Evolutionary conservation across 495 filamentous ascomycete genomes (phyloP), one percentile per base, ranked within the genome.

Genomic region (Talaromyces stipitatus): DNA sequence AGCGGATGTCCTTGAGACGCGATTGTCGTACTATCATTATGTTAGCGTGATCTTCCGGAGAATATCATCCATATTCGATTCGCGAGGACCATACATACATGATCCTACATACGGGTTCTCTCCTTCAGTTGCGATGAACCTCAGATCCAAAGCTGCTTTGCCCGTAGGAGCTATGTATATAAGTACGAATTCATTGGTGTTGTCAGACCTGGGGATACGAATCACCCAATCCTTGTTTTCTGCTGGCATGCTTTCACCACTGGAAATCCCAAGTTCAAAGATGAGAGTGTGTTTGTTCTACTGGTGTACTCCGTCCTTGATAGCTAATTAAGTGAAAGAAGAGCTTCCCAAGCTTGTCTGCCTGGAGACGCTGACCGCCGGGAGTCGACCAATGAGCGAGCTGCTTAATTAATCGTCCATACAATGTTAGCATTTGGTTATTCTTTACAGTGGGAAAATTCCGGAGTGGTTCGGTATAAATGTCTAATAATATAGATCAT

Each of bases 61-160:
- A 14, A 18, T 45, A 16, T 16, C 14, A 18, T 18, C 7, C 20
- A 27, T 27, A 12, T 50, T 27, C n/a, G 6, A 28, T 53, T 64
- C 48, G 58, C 36, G n/a, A 62, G 58, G 61, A 56, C 14, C 56
- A 64, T 45, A 67, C 78, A 64, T 72, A 88, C 86, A 63, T 56
- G 71, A 72, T 51, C 78, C 66, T 20, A 72, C 67, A 65, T 85
- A 92, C 6, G 85, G 83, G 45, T 69, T 70, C 33, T 80, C 77
- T 33, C 82, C 81, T 63, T 92, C 87, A n/a, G 87, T 90, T 1
- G 82, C 87, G 50, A 80, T 71, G 29, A 92, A 69, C 50, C 79
- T 81, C 50, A 90, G 57, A 60, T 89, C 84, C 9, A 89, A 67
- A 0, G 67, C 60, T 4, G 69, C 70, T 16, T 73, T 62, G 11